A percentile compares a stretch with the other conserved stretches of the same genome.
These are phyloP conservation scores for Olyra latifolia DNA, from an alignment of 176 grass and related monocot species.

Conservation along the genomic window DNA sequence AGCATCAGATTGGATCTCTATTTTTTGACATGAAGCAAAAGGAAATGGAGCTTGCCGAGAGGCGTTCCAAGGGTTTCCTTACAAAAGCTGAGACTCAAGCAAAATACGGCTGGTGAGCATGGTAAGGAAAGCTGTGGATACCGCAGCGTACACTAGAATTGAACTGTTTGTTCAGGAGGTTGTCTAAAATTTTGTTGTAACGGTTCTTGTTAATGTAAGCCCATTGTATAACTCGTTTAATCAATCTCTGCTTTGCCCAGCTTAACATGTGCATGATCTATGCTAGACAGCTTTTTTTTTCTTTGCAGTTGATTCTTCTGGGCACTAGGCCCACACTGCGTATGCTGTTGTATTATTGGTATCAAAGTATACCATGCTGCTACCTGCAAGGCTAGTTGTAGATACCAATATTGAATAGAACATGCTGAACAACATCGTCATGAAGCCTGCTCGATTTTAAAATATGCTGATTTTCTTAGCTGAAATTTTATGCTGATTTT, in stretches of 20 bases:
- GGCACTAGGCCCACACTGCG: neutral
- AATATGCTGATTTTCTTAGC: too few species aligned
- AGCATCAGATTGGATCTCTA: slow-evolving; percentile 91
- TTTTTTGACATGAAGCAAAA: slow-evolving; percentile 85
- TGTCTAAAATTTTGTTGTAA: slow-evolving; percentile 21
- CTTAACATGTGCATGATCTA: neutral
- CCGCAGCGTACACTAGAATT: neutral
- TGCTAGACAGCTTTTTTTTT: neutral
- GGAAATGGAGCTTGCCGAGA: slow-evolving; percentile 90
- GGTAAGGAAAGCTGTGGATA: neutral
- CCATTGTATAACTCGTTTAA: neutral
- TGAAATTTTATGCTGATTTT: too few species aligned
- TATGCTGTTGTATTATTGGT: neutral
- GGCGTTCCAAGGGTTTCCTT: slow-evolving; percentile 82
- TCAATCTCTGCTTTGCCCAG: neutral
- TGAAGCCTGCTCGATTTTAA: too few species aligned
- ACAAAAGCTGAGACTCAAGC: slow-evolving; percentile 94
- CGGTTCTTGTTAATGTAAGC: neutral
- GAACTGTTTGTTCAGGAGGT: neutral
- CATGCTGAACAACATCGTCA: too few species aligned
- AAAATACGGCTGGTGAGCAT: slow-evolving; percentile 91
- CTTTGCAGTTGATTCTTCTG: neutral
- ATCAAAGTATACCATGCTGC: neutral
- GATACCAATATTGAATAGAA: too few species aligned
- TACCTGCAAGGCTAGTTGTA: too few species aligned